Evolutionary conservation across 352 stramenopile species (phyloP), one percentile per base, ranked within the genome.

Genomic region (Phytophthora boehmeriae): DNA sequence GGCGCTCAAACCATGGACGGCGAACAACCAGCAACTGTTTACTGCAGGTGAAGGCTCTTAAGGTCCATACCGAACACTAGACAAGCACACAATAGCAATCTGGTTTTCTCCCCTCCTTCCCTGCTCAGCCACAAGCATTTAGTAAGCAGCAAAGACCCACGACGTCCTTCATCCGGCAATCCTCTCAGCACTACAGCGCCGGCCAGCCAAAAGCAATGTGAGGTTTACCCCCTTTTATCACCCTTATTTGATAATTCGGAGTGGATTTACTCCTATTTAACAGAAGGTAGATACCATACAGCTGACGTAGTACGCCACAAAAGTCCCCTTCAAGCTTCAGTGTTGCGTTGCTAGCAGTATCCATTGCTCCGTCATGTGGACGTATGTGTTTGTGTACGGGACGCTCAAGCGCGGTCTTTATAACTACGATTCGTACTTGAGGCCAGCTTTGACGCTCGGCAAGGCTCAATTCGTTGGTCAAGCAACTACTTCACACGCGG

Each of bases 331-430:
- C n/a, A n/a, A n/a, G n/a, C 25, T 30, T 30, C 25, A 6, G 3
- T 30, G 6, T 30, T 30, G 6, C 25, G 25, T 30, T 30, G 25
- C 10, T 42, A 16, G n/a, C n/a, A n/a, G n/a, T 42, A 19, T 42
- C 35, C 2, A 2, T 19, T 27, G n/a, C 32, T 45, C 55, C 42
- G 20, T 35, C 35, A 57, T 76, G 20, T 53, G 66, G 43, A 68
- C 73, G 58, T 36, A 78, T 22, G 72, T 88, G 51, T 85, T 85
- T 46, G 78, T 88, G 16, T 88, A 88, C 51, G 73, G 78, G 47
- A 88, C 78, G 50, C 73, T 88, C 57, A 88, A 88, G 71, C 71
- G 61, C 22, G 73, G 64, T 44, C 80, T 80, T 57, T 62, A 73
- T 54, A 88, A 88, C 71, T 78, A 85, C 63, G 54, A 80, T 11